Evolutionary conservation across 139 green algal genomes (phyloP).

Genomic region (Chlorella sorokiniana): DNA sequence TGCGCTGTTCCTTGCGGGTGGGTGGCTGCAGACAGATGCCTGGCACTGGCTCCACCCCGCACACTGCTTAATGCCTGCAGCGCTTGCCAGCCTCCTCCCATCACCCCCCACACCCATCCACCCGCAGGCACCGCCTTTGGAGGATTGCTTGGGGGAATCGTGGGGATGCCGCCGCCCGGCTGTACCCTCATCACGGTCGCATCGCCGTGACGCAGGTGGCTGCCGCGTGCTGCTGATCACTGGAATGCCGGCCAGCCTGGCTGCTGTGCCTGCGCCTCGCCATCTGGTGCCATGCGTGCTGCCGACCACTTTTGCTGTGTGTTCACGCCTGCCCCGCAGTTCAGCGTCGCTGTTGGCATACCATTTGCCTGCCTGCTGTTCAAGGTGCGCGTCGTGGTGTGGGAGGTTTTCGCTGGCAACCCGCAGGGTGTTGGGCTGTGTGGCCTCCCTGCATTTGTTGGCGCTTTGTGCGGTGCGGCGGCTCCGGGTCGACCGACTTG

Average conservation of each 20-base stretch:
- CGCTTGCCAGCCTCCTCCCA: neutral
- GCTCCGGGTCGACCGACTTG: too few relatives aligned
- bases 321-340: slow-evolving; percentile 35
- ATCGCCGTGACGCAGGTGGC: slow-evolving; percentile 49
- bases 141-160: slow-evolving; percentile 64
- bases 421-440: neutral
- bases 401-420: neutral
- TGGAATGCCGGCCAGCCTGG: too few relatives aligned
- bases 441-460: too few relatives aligned
- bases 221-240: too few relatives aligned
- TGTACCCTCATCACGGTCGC: slow-evolving; percentile 61
- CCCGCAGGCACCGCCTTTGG: slow-evolving; percentile 52
- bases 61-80: neutral
- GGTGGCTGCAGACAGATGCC: neutral
- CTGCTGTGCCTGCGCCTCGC: too few relatives aligned
- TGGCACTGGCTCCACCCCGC: neutral
- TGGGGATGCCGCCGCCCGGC: slow-evolving; percentile 65
- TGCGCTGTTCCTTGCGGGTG: slow-evolving; percentile 49
- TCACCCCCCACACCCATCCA: neutral
- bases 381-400: slow-evolving; percentile 5
- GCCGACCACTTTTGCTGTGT: neutral
- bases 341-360: slow-evolving; percentile 56
- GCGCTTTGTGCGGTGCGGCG: neutral
- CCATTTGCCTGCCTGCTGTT: slow-evolving; percentile 46
- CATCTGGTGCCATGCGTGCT: too few relatives aligned